Conservation (phyloP, 345 rosid species). For the Salix caprea region DNA sequence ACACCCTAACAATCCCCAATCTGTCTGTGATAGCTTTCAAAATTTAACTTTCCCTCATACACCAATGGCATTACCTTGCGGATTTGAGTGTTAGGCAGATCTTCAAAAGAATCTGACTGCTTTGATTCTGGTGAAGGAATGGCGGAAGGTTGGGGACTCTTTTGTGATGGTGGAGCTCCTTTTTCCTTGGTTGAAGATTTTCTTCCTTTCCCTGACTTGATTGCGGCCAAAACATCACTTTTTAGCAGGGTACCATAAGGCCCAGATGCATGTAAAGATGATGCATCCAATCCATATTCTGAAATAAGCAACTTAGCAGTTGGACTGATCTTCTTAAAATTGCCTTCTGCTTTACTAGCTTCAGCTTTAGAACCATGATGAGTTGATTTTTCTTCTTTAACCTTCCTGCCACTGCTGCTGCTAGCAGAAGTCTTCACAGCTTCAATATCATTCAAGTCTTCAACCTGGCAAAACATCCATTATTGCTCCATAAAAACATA, state of each 20-base stretch:
- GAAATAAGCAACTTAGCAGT: conserved; percentile 75
- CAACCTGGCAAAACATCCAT: conserved; percentile 59
- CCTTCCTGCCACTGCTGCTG: conserved; percentile 41
- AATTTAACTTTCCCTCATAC: neutral
- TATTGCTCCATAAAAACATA: neutral
- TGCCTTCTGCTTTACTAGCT: conserved; percentile 31
- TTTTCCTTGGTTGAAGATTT: conserved; percentile 37
- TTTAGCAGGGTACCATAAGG: conserved; percentile 77
- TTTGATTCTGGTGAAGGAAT: conserved; percentile 32
- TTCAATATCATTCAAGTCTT: conserved; percentile 69
- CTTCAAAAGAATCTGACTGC: conserved; percentile 62
- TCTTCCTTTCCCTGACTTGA: conserved; percentile 64
- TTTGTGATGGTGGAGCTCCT: conserved; percentile 39
- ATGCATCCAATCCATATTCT: conserved; percentile 72
- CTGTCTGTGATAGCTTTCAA: neutral
- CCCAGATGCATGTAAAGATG: conserved; percentile 78
- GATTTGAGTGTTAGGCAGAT: conserved; percentile 88
- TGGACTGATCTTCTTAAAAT: conserved; percentile 81
- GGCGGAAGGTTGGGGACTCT: conserved; percentile 35
- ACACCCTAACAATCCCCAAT: neutral
- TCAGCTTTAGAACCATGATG: conserved; percentile 43
- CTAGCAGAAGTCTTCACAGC: conserved; percentile 51
- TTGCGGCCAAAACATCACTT: conserved; percentile 75
- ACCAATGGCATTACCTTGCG: conserved; percentile 71
- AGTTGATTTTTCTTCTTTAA: conserved; percentile 39